These are phyloP conservation scores for Hyparrhenia diplandra DNA, from an alignment of 176 grass and related monocot genomes.

Conservation along the genomic window DNA sequence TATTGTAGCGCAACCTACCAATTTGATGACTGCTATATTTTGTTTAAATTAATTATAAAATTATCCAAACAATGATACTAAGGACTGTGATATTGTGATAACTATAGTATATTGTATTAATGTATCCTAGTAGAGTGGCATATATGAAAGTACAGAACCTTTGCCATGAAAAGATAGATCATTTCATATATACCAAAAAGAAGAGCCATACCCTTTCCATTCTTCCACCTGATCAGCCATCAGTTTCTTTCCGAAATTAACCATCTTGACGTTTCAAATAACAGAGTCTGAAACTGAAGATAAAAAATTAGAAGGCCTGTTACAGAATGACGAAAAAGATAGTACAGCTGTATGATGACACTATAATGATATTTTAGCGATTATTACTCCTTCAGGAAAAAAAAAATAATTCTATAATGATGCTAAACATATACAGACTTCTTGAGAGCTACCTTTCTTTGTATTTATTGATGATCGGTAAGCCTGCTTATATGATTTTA, in stretches of 20 bases:
- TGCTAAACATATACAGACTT: not conserved
- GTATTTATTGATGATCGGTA: not conserved
- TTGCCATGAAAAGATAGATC: too few relatives aligned
- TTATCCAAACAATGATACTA: too few relatives aligned
- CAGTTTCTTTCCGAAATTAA: constrained; percentile 88
- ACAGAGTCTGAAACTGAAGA: not conserved
- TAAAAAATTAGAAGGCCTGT: not conserved
- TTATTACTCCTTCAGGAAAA: not conserved
- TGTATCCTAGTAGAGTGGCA: too few relatives aligned
- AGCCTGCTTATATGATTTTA: not conserved
- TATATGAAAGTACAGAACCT: too few relatives aligned
- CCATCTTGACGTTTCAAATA: constrained; percentile 55
- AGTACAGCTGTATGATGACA: not conserved
- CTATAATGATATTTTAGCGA: not conserved
- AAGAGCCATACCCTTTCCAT: constrained; percentile 66
- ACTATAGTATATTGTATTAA: too few relatives aligned
- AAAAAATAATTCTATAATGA: not conserved
- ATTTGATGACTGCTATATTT: not conserved
- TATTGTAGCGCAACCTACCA: not conserved
- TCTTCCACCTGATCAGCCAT: constrained; percentile 68
- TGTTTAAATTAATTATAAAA: not conserved
- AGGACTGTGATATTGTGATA: too few relatives aligned
- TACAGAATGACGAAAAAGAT: not conserved
- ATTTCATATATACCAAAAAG: too few relatives aligned
- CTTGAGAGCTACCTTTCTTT: not conserved